These are phyloP conservation scores for Pythium utonaiense DNA, from an alignment of 352 stramenopile genomes.

Conservation along the genomic window DNA sequence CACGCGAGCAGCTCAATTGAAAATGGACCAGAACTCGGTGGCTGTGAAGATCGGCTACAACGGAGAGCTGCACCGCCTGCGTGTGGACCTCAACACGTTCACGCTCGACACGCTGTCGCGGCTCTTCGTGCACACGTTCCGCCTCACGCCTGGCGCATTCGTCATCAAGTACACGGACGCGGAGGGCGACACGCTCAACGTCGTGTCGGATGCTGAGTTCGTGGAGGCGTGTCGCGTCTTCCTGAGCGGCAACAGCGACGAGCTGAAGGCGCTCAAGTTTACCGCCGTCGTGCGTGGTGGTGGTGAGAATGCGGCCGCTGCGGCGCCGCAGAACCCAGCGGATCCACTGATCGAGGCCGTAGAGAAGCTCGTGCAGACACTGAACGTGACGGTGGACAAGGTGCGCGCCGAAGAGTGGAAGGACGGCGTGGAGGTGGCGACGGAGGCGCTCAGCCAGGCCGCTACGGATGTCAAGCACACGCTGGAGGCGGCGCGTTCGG, in stretches of 20 bases:
- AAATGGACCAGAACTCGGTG: slow-evolving; percentile 33
- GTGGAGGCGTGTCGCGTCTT: slow-evolving; percentile 57
- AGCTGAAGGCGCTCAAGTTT: slow-evolving; percentile 69
- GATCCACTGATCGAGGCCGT: slow-evolving; percentile 58
- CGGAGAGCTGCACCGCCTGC: slow-evolving; percentile 72
- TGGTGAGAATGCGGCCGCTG: slow-evolving; percentile 13
- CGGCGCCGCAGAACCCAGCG: slow-evolving; percentile 41
- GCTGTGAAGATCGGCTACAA: slow-evolving; percentile 76
- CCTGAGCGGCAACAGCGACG: slow-evolving; percentile 25
- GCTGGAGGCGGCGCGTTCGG: slow-evolving; percentile 29
- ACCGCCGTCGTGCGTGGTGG: slow-evolving; percentile 37
- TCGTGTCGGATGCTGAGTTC: slow-evolving; percentile 61
- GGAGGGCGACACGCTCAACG: slow-evolving; percentile 61
- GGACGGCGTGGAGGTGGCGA: slow-evolving; percentile 22
- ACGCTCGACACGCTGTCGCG: slow-evolving; percentile 41
- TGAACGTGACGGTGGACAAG: slow-evolving; percentile 48
- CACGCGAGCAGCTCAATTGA: neutral
- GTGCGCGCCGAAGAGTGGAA: slow-evolving; percentile 42
- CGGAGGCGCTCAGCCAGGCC: slow-evolving; percentile 21
- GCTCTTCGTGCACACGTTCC: slow-evolving; percentile 60
- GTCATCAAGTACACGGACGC: slow-evolving; percentile 70
- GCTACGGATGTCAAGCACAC: slow-evolving; percentile 29
- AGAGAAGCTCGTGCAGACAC: slow-evolving; percentile 49
- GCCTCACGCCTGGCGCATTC: slow-evolving; percentile 41
- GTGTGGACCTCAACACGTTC: slow-evolving; percentile 58